Base-by-base conservation (phyloP, 371 early-diverging fungal species). In the Apophysomyces trapeziformis region DNA sequence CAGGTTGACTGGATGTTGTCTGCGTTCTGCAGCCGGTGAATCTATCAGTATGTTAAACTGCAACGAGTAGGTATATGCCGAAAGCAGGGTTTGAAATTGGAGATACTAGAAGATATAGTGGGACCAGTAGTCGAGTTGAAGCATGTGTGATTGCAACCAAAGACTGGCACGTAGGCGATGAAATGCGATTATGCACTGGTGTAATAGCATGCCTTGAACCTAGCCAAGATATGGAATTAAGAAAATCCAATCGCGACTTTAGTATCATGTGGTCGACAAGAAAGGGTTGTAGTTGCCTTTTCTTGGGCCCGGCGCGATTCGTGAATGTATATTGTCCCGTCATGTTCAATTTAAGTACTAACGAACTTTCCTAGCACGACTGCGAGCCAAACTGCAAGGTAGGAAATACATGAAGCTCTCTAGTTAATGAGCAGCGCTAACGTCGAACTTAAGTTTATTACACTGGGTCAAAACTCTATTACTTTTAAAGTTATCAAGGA, bases 251-350 rank as follows among this genome's bases (percentile, higher is more conserved):
- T 14, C 82, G 89, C 9, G 97, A 98, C 73, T 96, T 97, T 68
- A 90, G 90, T 63, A 92, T 98, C 67, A 93, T 98, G 85, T 92
- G 85, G 76, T 92, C 93, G 26, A 85, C 87, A 32, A 82, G 90
- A 36, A 83, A 87, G 56, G 86, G 86, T 9, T 79, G 84, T 65
- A 89, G 87, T 74, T 93, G 93, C 62, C 74, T 97, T 18, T 93
- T 97, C 63, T 80, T 96, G n/a, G 98, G 98, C 6, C 98, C 98
- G 36, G 97, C 94, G 2, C 87, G 98, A 7, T 97, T 98, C 76
- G 93, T 94, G 18, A 97, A 98, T 69, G 83, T 84, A 80, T 66
- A 77, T 56, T 8, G 13, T 38, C 50, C 13, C 47, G 16, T 50
- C 35, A 50, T 39, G 18, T 60, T 44, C 1, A 47, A 44, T 54